Evolutionary conservation across 495 filamentous ascomycete genomes (phyloP), one percentile per base, ranked within the genome.

Genomic region (Hypoxylon rickii): DNA sequence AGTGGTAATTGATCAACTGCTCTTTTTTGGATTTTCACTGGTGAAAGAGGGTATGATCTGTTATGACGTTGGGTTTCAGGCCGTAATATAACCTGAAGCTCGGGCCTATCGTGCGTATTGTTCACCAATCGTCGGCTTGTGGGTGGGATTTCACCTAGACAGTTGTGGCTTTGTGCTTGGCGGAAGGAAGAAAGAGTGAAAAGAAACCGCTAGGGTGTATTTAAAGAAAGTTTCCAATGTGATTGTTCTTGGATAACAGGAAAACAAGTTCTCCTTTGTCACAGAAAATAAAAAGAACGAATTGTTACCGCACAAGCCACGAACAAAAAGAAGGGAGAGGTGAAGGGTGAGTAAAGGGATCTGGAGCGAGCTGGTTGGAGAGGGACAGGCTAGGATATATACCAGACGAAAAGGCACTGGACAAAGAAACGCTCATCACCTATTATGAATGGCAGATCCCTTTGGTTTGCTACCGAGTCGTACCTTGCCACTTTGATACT

Each of bases 171-270:
- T 58, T 62, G 22, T 44, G 34, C 37, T 47, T 42, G 49, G 34
- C 44, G 42, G 48, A 40, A 17, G 44, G 46, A 50, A 46, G 49
- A 51, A 36, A 59, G 15, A 4, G 34, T 40, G 49, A 56, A 53
- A 61, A 51, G 56, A 29, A 55, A 46, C 40, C 51, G 12, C 56
- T 55, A 21, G 18, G 38, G 50, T 38, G 26, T 44, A 10, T 33
- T 38, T 40, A 65, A 67, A 56, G 52, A 64, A 52, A 7, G 44
- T n/a, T n/a, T n/a, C n/a, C n/a, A n/a, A n/a, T n/a, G n/a, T 55
- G 51, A 56, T 55, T 62, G 44, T 51, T 17, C 18, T 41, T 37
- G 24, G 34, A 29, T 24, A 54, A 18, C 43, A 49, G 51, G 12
- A 26, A 26, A 16, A 17, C 13, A 10, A 36, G 40, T 2, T 38